Evolutionary conservation across 2,329 filamentous ascomycete genomes (phyloP).

Genomic region (Didymella pinodella): DNA sequence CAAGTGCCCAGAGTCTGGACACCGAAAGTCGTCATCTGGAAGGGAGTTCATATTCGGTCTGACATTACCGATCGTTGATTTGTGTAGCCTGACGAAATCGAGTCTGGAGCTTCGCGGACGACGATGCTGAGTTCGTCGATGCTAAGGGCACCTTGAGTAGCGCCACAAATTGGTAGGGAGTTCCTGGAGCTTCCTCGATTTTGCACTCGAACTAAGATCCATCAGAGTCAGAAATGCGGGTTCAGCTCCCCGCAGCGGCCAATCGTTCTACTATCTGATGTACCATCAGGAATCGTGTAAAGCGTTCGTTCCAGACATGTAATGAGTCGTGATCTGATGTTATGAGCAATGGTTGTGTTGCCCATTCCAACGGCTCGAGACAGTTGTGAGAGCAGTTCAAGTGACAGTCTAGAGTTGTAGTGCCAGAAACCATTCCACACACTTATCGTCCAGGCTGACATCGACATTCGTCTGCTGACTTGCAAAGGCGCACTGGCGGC

Average conservation of each 20-base stretch:
- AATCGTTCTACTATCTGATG: not conserved
- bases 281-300: not conserved
- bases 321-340: not conserved
- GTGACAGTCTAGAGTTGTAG: not conserved
- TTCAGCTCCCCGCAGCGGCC: not conserved
- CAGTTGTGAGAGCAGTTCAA: not conserved
- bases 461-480: conserved; percentile 1
- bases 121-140: not conserved
- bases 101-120: not conserved
- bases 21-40: not conserved
- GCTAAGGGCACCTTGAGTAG: not conserved
- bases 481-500: not conserved
- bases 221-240: not conserved
- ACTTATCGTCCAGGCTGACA: conserved; percentile 1
- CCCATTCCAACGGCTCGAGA: not conserved
- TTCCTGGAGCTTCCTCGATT: not conserved
- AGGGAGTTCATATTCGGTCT: not conserved
- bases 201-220: not conserved
- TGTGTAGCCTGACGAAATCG: not conserved
- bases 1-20: not conserved
- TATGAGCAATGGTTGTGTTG: not conserved
- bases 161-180: not conserved
- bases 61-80: not conserved
- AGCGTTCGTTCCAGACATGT: not conserved
- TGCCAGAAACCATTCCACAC: not conserved